Evolutionary conservation across 768 basidiomycete species (phyloP).

Genomic region (Suillus occidentalis): DNA sequence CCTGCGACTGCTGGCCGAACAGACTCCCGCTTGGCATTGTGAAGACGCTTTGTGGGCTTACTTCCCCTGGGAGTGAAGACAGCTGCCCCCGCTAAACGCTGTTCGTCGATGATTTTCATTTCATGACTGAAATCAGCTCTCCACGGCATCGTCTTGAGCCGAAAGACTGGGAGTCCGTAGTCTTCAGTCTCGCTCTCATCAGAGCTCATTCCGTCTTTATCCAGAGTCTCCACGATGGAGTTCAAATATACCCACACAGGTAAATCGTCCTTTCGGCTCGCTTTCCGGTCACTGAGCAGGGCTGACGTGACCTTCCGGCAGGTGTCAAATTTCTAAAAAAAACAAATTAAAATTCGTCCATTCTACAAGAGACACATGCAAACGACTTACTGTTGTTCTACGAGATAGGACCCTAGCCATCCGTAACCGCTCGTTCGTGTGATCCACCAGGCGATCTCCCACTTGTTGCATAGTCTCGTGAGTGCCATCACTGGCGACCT

Average conservation of each 20-base stretch:
- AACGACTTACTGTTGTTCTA: too few relatives aligned
- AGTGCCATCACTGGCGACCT: too few relatives aligned
- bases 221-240: slow-evolving; percentile 1
- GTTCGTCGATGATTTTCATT: neutral
- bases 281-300: neutral
- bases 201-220: slow-evolving; percentile 6
- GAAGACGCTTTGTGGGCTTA: neutral
- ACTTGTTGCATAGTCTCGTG: too few relatives aligned
- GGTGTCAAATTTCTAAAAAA: too few relatives aligned
- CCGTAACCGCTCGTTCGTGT: too few relatives aligned
- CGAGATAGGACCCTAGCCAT: too few relatives aligned
- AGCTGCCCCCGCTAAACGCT: neutral
- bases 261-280: neutral
- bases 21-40: neutral
- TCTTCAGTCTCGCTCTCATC: neutral
- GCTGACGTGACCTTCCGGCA: too few relatives aligned
- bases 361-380: too few relatives aligned
- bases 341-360: too few relatives aligned
- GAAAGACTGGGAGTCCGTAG: neutral
- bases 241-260: neutral
- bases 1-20: too few relatives aligned
- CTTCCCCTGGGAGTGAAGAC: neutral
- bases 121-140: neutral
- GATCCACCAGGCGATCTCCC: too few relatives aligned
- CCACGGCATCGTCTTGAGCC: neutral